Percentiles rank a stretch among this genome's conserved stretches.
These are phyloP conservation scores for Truncatella angustata DNA, from an alignment of 2,329 filamentous ascomycete species.

Conservation along the genomic window DNA sequence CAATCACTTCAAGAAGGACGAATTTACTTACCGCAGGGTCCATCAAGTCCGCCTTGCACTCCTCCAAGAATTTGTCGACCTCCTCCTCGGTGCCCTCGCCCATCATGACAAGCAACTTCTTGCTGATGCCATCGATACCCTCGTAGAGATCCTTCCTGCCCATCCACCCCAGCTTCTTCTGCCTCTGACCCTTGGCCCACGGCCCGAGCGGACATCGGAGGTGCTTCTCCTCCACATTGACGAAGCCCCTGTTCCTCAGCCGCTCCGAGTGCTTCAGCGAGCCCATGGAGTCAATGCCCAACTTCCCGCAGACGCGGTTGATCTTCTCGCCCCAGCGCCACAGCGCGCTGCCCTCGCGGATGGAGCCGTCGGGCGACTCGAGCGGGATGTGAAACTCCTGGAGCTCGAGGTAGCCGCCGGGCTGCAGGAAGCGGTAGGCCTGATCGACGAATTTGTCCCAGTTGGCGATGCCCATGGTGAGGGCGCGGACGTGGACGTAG, in stretches of 20 bases:
- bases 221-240: conserved; percentile 16
- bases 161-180: conserved; percentile 17
- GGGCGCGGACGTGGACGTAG: conserved; percentile 17
- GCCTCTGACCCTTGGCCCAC: conserved; percentile 10
- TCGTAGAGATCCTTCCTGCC: conserved; percentile 20
- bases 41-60: conserved; percentile 15
- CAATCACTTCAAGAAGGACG: background rate
- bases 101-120: conserved; percentile 27
- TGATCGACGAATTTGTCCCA: conserved; percentile 19
- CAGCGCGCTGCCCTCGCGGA: conserved; percentile 13
- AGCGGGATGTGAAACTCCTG: conserved; percentile 20
- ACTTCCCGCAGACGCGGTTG: conserved; percentile 9
- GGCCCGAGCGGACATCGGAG: conserved; percentile 15
- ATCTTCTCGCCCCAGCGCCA: conserved; percentile 16
- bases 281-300: conserved; percentile 17
- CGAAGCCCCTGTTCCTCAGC: conserved; percentile 18
- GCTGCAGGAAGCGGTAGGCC: conserved; percentile 18
- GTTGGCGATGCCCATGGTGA: conserved; percentile 20
- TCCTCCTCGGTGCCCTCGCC: conserved; percentile 13
- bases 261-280: conserved; percentile 15
- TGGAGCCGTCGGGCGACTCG: conserved; percentile 13
- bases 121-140: conserved; percentile 21
- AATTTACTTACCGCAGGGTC: conserved; percentile 11
- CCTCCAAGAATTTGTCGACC: conserved; percentile 13
- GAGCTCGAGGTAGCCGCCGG: conserved; percentile 23